These are phyloP conservation scores for Sarocladiaceae sp. DNA, from an alignment of 2,329 filamentous ascomycete genomes.

Conservation along the genomic window DNA sequence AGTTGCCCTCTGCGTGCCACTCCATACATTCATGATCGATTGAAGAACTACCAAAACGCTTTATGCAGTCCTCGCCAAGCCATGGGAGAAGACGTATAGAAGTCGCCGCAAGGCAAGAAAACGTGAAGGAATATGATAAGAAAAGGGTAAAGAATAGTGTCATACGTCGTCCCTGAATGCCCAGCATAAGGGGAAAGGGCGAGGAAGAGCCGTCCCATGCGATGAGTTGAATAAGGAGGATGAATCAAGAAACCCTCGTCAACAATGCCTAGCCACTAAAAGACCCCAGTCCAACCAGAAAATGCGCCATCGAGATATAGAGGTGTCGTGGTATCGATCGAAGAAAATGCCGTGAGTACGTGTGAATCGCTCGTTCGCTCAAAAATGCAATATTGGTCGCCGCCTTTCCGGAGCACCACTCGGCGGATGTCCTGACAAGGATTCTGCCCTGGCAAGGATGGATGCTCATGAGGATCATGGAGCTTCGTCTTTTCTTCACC, in stretches of 20 bases:
- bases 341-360: neutral
- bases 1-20: neutral
- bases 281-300: neutral
- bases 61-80: neutral
- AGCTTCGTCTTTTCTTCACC: neutral
- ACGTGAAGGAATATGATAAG: neutral
- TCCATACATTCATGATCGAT: neutral
- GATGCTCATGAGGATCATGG: slow-evolving; percentile 3
- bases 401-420: no score
- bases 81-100: neutral
- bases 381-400: slow-evolving; percentile 4
- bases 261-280: neutral
- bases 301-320: neutral
- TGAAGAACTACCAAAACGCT: neutral
- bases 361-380: slow-evolving; percentile 4
- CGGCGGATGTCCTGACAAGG: no score
- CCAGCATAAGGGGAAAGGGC: no score
- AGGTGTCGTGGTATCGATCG: slow-evolving; percentile 2
- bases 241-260: no score
- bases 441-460: slow-evolving; percentile 11
- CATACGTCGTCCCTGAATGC: no score
- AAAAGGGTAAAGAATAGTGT: neutral
- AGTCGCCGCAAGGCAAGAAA: neutral
- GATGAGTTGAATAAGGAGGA: no score
- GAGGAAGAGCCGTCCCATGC: no score